phyloP scores from a whole-genome alignment of 345 rosid species.

The Euphorbia lathyris region DNA sequence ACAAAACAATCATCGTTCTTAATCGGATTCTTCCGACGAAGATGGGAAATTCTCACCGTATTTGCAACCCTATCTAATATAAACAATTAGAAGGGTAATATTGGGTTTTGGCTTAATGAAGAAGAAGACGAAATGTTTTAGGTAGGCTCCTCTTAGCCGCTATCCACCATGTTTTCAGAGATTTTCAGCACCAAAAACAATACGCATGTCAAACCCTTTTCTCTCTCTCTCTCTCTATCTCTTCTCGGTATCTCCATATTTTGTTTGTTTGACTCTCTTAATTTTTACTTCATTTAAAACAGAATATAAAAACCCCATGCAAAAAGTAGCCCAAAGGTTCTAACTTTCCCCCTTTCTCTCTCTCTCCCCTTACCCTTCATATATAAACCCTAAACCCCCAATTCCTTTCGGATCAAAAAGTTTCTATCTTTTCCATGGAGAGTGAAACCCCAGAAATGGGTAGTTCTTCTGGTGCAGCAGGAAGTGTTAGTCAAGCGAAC shows the following conservation, averaged over 20 bases:
- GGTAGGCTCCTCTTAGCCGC: slow-evolving; percentile 41
- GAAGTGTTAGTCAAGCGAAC: slow-evolving; percentile 21
- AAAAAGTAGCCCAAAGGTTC: slow-evolving; percentile 5
- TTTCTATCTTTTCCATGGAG: slow-evolving; percentile 17
- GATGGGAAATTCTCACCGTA: too few relatives aligned
- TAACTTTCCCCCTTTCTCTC: background rate
- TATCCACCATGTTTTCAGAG: slow-evolving; percentile 92
- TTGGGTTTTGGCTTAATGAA: too few relatives aligned
- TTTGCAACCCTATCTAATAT: too few relatives aligned
- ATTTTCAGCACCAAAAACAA: slow-evolving; percentile 68
- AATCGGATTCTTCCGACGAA: too few relatives aligned
- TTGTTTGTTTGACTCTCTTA: slow-evolving; percentile 17
- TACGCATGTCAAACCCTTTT: slow-evolving; percentile 71
- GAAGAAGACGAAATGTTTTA: too few relatives aligned
- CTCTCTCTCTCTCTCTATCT: background rate
- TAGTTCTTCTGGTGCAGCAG: slow-evolving; percentile 9
- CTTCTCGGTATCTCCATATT: background rate
- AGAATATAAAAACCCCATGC: slow-evolving; percentile 23
- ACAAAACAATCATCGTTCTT: too few relatives aligned
- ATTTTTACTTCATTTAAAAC: background rate
- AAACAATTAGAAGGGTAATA: too few relatives aligned
- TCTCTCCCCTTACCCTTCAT: background rate
- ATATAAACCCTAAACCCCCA: background rate
- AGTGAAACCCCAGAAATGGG: slow-evolving; percentile 15
- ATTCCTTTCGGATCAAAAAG: too few relatives aligned